Base-by-base conservation (phyloP, 345 rosid genomes). In the Eucalyptus erythrocorys region DNA sequence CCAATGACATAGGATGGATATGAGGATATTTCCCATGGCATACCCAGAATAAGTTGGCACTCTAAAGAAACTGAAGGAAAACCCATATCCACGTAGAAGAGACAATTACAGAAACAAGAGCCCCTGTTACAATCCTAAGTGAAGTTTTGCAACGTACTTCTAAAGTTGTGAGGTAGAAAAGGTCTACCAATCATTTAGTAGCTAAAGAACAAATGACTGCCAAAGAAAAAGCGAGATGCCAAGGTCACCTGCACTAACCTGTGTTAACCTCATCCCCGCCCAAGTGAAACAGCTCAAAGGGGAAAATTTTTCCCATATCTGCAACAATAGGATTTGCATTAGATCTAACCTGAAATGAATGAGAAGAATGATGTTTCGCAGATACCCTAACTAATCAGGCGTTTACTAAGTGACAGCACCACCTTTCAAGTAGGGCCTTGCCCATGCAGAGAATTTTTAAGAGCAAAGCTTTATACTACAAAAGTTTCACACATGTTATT, bases 181-280 rank as follows among this genome's bases (percentile, higher is more conserved):
- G 80, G 80, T 34, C 42, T 68, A 66, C 80, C 24, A 21, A 68
- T 68, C 22, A 68, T 68, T 16, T 34, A 68, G 80, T 4, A 7
- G 11, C 42, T 32, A 66, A n/a, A 68, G 2, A 32, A 68, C 22
- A 68, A 68, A 68, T 68, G 80, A 68, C 49, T 34, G 47, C 47
- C 40, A n/a, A 34, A 86, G 42, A 12, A 13, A 4, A 61, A 45
- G 86, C 76, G 27, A 11, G 45, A 34, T 57, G 15, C 17, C 61
- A 88, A 80, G 47, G 48, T 87, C 66, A 86, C 13, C 59, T 43
- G 21, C 55, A 91, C 95, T 76, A 51, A 97, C 99, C 96, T 89
- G 99, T 93, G 87, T 98, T 91, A 87, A 98, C 99, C 92, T 98
- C 99, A 90, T 98, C 99, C 85, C 99, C 98, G 57, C 99, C 99